These are phyloP conservation scores for Trichoderma sp. DNA, from an alignment of 2,329 filamentous ascomycete genomes.

Conservation along the genomic window DNA sequence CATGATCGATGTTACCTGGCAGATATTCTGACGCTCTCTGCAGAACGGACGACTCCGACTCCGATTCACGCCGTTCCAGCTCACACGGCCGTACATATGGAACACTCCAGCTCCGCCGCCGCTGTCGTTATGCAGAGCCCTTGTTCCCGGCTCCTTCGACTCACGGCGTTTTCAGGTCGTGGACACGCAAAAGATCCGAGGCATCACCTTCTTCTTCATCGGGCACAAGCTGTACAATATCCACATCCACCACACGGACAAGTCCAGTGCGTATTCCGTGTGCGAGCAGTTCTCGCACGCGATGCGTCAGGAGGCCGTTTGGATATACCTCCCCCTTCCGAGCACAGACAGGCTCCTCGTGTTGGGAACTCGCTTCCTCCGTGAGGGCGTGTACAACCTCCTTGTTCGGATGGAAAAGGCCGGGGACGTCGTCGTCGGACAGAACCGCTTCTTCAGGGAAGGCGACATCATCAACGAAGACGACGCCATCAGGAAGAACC, in stretches of 20 bases:
- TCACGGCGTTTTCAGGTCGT: background rate
- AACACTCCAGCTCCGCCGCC: constrained; percentile 3
- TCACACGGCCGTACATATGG: background rate
- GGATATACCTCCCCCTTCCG: background rate
- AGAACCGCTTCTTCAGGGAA: background rate
- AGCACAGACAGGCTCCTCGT: background rate
- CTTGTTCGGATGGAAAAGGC: constrained; percentile 5
- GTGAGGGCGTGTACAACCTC: background rate
- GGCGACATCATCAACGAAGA: background rate
- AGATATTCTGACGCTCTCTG: no score
- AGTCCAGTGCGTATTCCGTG: background rate
- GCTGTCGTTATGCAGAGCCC: background rate
- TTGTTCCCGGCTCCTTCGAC: background rate
- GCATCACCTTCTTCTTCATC: constrained; percentile 1
- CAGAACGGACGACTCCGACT: constrained; percentile 1
- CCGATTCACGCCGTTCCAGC: background rate
- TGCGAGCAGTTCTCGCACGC: background rate
- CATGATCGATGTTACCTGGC: no score
- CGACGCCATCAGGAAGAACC: no score
- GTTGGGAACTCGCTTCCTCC: background rate
- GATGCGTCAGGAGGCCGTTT: background rate
- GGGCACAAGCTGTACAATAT: background rate
- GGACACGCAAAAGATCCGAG: background rate
- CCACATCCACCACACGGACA: background rate
- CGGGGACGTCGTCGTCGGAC: background rate